Base-by-base conservation (phyloP, 805 yeast species). In the Wickerhamomyces mucosus region DNA sequence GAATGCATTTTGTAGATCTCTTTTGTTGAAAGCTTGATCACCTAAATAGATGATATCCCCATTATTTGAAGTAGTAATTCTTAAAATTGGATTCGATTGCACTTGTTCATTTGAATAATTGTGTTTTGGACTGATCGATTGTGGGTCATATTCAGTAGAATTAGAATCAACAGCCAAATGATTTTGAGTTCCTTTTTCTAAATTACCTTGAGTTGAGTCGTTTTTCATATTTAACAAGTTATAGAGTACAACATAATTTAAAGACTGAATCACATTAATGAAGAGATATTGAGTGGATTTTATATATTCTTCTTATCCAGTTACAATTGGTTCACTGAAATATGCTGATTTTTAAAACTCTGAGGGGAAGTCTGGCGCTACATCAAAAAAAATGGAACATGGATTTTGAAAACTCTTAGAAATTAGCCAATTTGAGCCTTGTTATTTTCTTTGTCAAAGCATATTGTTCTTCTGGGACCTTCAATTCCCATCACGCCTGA, bases 1-100 rank as follows among this genome's bases (percentile, higher is more conserved):
- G 46, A 77, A 75, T 3, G 83, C 85, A 21, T 61, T 60, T 41
- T 72, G 52, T 40, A 78, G 66, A 34, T 78, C 86, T 18, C 61
- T 61, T 33, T 70, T 64, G 34, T 62, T 59, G 51, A 72, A 62
- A 11, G 59, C 58, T 17, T 48, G 50, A 31, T 56, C 49, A 7
- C 69, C 70, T 31, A 65, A 42, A 35, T 59, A 63, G 28, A 65
- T 42, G 26, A 47, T 41, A 23, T 58, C 63, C 27, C 61, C 60
- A 29, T 56, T 48, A n/a, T 41, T 42, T 10, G 56, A 51, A 5
- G 53, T 49, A 19, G 41, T 39, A 5, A 49, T 39, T 30, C 39
- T 42, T 13, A 36, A 28, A 13, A 46, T 28, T 16, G 38, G 38
- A 24, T 33, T 31, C 23, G 26, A 35, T 21, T 38, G 38, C 10